Percentiles rank a stretch among this genome's conserved stretches.
Evolutionary conservation across 768 basidiomycete species (phyloP).

Genomic region (Tricholoma hemisulphureum): DNA sequence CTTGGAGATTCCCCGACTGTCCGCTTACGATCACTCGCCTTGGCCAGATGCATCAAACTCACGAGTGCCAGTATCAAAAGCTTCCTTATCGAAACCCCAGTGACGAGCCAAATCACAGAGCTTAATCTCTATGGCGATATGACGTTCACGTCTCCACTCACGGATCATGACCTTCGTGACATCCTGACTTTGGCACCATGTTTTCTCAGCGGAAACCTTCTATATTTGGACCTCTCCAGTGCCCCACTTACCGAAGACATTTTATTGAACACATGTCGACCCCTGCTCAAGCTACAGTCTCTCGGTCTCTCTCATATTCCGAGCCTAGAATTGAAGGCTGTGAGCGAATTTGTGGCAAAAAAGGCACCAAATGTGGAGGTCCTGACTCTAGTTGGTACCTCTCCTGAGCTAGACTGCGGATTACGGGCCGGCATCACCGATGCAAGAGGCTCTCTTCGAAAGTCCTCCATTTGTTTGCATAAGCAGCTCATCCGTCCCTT

Average conservation of each 20-base stretch:
- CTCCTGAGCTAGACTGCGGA: slow-evolving; percentile 69
- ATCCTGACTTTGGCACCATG: slow-evolving; percentile 77
- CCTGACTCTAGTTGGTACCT: slow-evolving; percentile 74
- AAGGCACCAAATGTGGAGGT: slow-evolving; percentile 82
- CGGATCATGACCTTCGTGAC: slow-evolving; percentile 58
- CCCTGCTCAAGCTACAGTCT: slow-evolving; percentile 77
- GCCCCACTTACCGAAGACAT: slow-evolving; percentile 64
- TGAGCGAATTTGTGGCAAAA: slow-evolving; percentile 65
- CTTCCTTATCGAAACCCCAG: slow-evolving; percentile 69
- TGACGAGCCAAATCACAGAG: slow-evolving; percentile 62
- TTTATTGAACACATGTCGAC: slow-evolving; percentile 49
- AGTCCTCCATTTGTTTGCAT: slow-evolving; percentile 76
- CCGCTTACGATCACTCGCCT: slow-evolving; percentile 72
- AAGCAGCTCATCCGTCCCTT: slow-evolving; percentile 75
- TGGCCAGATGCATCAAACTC: slow-evolving; percentile 84
- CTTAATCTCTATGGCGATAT: slow-evolving; percentile 88
- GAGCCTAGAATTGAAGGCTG: slow-evolving; percentile 56
- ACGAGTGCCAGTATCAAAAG: slow-evolving; percentile 74
- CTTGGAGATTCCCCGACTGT: slow-evolving; percentile 65
- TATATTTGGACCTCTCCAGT: slow-evolving; percentile 90
- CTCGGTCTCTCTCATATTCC: slow-evolving; percentile 89
- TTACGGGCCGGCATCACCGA: slow-evolving; percentile 33
- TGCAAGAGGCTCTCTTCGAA: slow-evolving; percentile 49
- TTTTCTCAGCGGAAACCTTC: slow-evolving; percentile 69
- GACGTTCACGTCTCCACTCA: slow-evolving; percentile 76